These are phyloP conservation scores for Jasminum sambac DNA, from an alignment of 257 asterid species.

Conservation along the genomic window DNA sequence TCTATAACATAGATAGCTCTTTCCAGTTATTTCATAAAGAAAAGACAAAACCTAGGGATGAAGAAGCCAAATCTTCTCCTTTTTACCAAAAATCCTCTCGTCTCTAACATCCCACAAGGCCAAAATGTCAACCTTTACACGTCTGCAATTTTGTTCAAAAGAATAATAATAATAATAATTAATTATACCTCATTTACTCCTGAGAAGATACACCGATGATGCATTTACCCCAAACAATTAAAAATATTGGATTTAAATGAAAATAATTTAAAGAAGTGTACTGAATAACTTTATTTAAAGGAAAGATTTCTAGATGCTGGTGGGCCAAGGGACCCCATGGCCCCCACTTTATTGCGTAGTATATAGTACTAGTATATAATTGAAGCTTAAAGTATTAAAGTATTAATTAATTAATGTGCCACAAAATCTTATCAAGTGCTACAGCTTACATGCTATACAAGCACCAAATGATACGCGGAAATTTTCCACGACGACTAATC, in stretches of 20 bases:
- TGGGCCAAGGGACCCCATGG: too few relatives aligned
- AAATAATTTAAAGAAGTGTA: too few relatives aligned
- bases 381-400: too few relatives aligned
- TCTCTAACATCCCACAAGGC: constrained; percentile 26
- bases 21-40: background rate
- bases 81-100: constrained; percentile 17
- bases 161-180: background rate
- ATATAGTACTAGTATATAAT: too few relatives aligned
- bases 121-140: background rate
- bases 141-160: constrained; percentile 12
- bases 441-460: too few relatives aligned
- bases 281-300: too few relatives aligned
- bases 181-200: background rate
- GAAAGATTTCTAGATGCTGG: too few relatives aligned
- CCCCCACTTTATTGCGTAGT: too few relatives aligned
- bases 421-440: too few relatives aligned
- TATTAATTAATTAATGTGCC: too few relatives aligned
- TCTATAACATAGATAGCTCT: constrained; percentile 28
- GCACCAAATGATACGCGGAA: background rate
- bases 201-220: background rate
- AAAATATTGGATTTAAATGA: too few relatives aligned
- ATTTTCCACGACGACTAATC: background rate
- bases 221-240: background rate
- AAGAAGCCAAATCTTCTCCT: constrained; percentile 37
- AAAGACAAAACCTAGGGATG: constrained; percentile 33